phyloP scores from a whole-genome alignment of 2,329 filamentous ascomycete genomes.

The Apiospora hydei region DNA sequence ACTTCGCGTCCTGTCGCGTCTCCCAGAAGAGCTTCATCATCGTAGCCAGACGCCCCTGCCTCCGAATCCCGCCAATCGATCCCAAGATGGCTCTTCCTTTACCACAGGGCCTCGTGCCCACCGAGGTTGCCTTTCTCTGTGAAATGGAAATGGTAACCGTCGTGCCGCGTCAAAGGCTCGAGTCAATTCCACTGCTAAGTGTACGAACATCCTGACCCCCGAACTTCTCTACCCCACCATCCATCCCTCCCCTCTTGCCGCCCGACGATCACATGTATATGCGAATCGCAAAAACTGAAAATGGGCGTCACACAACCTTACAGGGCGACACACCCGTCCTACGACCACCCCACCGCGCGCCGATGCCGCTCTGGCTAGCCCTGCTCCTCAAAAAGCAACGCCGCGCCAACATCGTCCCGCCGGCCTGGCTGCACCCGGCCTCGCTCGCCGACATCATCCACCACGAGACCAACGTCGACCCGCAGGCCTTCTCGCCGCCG shows the following conservation, averaged over 20 bases:
- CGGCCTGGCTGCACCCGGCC: conserved; percentile 83
- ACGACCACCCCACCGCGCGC: conserved; percentile 79
- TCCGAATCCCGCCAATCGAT: not conserved
- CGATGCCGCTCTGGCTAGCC: conserved; percentile 92
- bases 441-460: conserved; percentile 81
- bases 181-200: conserved; percentile 82
- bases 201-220: conserved; percentile 61
- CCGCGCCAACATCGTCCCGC: conserved; percentile 90
- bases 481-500: conserved; percentile 78
- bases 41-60: not conserved
- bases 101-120: conserved; percentile 70
- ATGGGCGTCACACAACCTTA: conserved; percentile 22
- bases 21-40: not conserved
- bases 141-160: conserved; percentile 98
- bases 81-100: conserved; percentile 41
- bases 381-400: conserved; percentile 93
- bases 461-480: conserved; percentile 77
- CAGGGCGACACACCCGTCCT: conserved; percentile 82
- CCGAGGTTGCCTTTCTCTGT: conserved; percentile 92
- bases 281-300: conserved; percentile 9
- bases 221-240: conserved; percentile 27
- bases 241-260: conserved; percentile 10
- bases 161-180: conserved; percentile 88
- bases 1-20: conserved; percentile 25
- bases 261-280: not conserved